These are phyloP conservation scores for Leccinum pachyderme DNA, from an alignment of 1,284 basidiomycete species.

Conservation along the genomic window DNA sequence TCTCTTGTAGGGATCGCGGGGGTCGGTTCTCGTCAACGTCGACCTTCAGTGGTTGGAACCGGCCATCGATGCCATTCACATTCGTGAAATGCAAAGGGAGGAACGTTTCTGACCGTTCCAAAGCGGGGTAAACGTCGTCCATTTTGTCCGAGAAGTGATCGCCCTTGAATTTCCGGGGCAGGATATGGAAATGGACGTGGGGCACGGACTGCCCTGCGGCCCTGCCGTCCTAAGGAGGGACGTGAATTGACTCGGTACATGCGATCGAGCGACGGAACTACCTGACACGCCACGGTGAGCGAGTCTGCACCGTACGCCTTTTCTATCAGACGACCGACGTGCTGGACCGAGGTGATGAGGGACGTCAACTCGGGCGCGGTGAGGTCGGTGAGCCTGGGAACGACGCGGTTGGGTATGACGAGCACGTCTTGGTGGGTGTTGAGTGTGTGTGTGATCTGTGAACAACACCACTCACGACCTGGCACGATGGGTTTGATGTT, in stretches of 20 bases:
- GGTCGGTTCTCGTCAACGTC: slow-evolving; percentile 71
- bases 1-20: slow-evolving; percentile 68
- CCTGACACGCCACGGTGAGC: slow-evolving; percentile 83
- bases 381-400: slow-evolving; percentile 76
- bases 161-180: slow-evolving; percentile 72
- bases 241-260: neutral
- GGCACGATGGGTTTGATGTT: slow-evolving; percentile 93
- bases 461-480: slow-evolving; percentile 66
- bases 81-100: slow-evolving; percentile 42
- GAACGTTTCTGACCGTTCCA: slow-evolving; percentile 64
- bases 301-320: slow-evolving; percentile 72
- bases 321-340: slow-evolving; percentile 67
- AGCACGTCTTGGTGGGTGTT: slow-evolving; percentile 71
- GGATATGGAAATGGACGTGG: slow-evolving; percentile 88
- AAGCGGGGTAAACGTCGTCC: slow-evolving; percentile 76
- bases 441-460: neutral
- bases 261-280: slow-evolving; percentile 7
- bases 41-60: slow-evolving; percentile 45
- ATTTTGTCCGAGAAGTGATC: slow-evolving; percentile 68
- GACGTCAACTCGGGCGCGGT: slow-evolving; percentile 68
- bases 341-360: slow-evolving; percentile 75
- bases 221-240: slow-evolving; percentile 70
- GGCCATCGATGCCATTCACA: slow-evolving; percentile 14
- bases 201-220: slow-evolving; percentile 86
- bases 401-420: slow-evolving; percentile 76